phyloP scores from a whole-genome alignment of 208 protist species.

The Leishmania lainsoni region DNA sequence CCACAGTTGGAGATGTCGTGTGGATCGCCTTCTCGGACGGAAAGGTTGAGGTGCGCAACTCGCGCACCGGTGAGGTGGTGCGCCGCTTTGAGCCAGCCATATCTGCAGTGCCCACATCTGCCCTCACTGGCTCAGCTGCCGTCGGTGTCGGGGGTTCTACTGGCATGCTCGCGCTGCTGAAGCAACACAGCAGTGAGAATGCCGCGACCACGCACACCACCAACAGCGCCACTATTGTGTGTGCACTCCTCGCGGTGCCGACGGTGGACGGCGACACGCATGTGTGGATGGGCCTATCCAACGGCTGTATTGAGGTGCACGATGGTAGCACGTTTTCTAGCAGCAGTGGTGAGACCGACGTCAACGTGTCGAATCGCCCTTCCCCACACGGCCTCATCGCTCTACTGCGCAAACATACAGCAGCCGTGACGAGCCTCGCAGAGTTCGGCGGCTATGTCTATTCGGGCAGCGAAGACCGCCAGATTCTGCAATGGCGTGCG shows the following conservation, averaged over 20 bases:
- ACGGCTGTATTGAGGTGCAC: constrained; percentile 77
- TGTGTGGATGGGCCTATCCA: constrained; percentile 84
- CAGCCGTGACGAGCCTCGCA: constrained; percentile 68
- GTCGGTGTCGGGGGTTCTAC: not conserved
- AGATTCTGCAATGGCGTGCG: constrained; percentile 77
- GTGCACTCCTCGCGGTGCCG: constrained; percentile 38
- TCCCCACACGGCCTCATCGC: constrained; percentile 24
- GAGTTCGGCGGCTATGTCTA: constrained; percentile 86
- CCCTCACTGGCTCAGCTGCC: not conserved
- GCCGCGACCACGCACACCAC: not conserved
- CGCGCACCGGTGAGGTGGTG: constrained; percentile 64
- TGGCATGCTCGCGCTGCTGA: not conserved
- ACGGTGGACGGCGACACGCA: constrained; percentile 32
- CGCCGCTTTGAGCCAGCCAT: constrained; percentile 39
- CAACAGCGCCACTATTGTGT: constrained; percentile 13
- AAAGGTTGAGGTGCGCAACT: constrained; percentile 68
- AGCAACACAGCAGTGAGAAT: not conserved
- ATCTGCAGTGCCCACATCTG: not conserved
- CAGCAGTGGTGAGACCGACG: constrained; percentile 1
- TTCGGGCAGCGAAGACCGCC: constrained; percentile 65
- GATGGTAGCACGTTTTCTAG: constrained; percentile 36
- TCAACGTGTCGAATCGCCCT: not conserved
- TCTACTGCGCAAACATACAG: constrained; percentile 49
- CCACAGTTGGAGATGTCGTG: constrained; percentile 54
- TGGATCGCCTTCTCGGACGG: constrained; percentile 71